Evolutionary conservation across 192 early-diverging fungal genomes (phyloP), one percentile per base, ranked within the genome.

Genomic region (Cetraspora pellucida): DNA sequence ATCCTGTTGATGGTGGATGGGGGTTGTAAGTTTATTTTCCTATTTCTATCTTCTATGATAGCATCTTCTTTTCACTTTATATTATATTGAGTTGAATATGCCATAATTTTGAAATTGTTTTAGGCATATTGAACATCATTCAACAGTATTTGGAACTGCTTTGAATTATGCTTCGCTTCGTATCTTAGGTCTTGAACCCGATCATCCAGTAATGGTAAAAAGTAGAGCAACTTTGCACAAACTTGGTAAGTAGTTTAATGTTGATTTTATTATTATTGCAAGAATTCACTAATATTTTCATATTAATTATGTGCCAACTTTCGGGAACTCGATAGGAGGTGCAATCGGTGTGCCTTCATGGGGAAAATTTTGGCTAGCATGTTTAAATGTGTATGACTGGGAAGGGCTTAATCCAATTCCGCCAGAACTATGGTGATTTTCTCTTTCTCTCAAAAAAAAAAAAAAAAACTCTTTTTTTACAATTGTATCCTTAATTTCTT

Each of bases 301-400:
- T n/a, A n/a, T n/a, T n/a, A n/a, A n/a, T n/a, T n/a, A n/a, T n/a
- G n/a, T n/a, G n/a, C n/a, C n/a, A 37, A 37, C 37, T 37, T 37
- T 37, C 7, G 37, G 7, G 6, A 37, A 30, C 21, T 60, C n/a
- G 71, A 17, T 68, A 88, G 93, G 96, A 58, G 93, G 96, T 49
- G 95, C 98, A 19, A 82, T 84, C 2, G 94, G 90, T 45, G 87
- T 89, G 19, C 95, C 98, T 52, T 89, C 96, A 28, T 99, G 98
- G 98, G 98, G 97, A 23, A 99, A 99, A 81, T 98, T 99, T 82
- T 99, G 98, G 98, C 91, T 99, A 11, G 80, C 93, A 21, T 87
- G 91, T 25, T 84, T 99, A 80, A 92, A 93, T 74, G 89, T 94
- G 10, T 99, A 99, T 82, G 94, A 97, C 54, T 99, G 93, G 91